Evolutionary conservation across 1,284 basidiomycete genomes (phyloP), one percentile per base, ranked within the genome.

Genomic region (Tranzscheliella williamsii): DNA sequence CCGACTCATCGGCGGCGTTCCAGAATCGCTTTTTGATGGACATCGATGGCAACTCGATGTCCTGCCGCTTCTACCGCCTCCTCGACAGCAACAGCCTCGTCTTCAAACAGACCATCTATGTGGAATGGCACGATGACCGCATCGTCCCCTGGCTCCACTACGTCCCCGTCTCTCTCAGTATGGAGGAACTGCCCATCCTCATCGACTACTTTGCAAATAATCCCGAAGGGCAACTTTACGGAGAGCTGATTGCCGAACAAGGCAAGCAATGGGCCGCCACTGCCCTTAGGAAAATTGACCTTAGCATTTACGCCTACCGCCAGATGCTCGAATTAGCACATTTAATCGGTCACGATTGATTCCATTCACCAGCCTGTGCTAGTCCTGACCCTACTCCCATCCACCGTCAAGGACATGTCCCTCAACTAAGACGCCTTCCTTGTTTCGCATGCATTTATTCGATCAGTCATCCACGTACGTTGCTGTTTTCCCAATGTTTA

Each of bases 71-170:
- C 36, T 57, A 57, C 24, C 42, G 54, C 9, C 16, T 57, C n/a
- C 39, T 57, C n/a, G 54, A 57, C 24, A 57, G 54, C 54, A 57
- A 57, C 54, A 57, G 54, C 20, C 35, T 57, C 3, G 47, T 51
- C 4, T 57, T 57, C 39, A 57, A 57, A 27, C 54, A 57, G 47
- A 57, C 54, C 26, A 36, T 57, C 26, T 57, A 38, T 18, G 34
- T 34, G 5, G 54, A 57, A 33, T 57, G 47, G 47, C 54, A 57
- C 43, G 54, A 57, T 20, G 54, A 51, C 18, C 34, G 54, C 4
- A 45, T 57, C 12, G 35, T 57, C 4, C 54, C 54, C 11, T 50
- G 54, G 54, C 39, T 57, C 4, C 54, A 57, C 39, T 57, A 51
- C 38, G 36, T 57, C 17, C 54, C 54, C 17, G 38, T 57, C 4